Percentiles rank a stretch among this genome's conserved stretches.
Conservation (phyloP, 2,329 filamentous ascomycete genomes). For the Talaromyces atroroseus region DNA sequence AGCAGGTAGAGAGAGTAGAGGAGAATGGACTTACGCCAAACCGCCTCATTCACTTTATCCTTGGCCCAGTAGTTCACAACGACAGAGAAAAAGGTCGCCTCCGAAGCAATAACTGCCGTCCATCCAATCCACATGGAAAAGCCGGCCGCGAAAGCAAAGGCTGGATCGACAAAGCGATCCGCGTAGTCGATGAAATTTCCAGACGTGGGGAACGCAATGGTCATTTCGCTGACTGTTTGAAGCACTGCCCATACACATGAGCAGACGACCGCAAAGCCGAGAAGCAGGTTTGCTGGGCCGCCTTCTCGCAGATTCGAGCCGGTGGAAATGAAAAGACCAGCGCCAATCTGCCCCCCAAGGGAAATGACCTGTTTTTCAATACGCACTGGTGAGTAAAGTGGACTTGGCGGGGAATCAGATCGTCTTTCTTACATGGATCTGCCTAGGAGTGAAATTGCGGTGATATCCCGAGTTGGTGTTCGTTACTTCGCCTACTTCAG, state of each 20-base stretch:
- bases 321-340: conserved; percentile 18
- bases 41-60: conserved; percentile 6
- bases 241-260: conserved; percentile 29
- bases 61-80: conserved; percentile 22
- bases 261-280: conserved; percentile 28
- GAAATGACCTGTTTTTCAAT: conserved; percentile 6
- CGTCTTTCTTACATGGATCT: conserved; percentile 2
- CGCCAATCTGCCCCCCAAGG: conserved; percentile 15
- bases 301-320: conserved; percentile 24
- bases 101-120: conserved; percentile 18
- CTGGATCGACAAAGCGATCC: conserved; percentile 34
- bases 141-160: conserved; percentile 35
- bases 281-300: conserved; percentile 27
- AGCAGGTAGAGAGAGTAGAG: too few species aligned
- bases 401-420: background rate
- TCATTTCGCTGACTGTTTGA: conserved; percentile 32
- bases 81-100: conserved; percentile 21
- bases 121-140: conserved; percentile 21
- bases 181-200: conserved; percentile 36
- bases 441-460: background rate
- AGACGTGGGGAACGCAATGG: conserved; percentile 32
- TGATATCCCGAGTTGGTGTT: background rate
- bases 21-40: background rate
- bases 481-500: background rate
- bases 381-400: background rate